These are phyloP conservation scores for Mycena rosella DNA, from an alignment of 768 basidiomycete genomes.

Conservation along the genomic window DNA sequence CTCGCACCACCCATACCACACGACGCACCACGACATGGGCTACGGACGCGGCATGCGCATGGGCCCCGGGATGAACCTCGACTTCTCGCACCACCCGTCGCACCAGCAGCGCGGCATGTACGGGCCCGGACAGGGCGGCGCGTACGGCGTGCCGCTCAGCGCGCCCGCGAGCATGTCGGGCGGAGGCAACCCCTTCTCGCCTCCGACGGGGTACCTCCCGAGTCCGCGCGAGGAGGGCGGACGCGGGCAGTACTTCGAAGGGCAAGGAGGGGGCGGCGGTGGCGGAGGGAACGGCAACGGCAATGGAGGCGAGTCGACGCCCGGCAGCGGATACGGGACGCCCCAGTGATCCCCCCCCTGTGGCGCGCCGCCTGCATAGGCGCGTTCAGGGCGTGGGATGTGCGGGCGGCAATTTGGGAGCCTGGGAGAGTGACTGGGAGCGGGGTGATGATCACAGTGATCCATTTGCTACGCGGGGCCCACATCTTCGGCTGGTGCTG, in stretches of 20 bases:
- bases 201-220: conserved; percentile 32
- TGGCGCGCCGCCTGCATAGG: neutral
- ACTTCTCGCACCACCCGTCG: conserved; percentile 47
- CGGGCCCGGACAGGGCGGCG: conserved; percentile 22
- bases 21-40: conserved; percentile 46
- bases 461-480: neutral
- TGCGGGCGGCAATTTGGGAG: neutral
- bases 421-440: conserved; percentile 2
- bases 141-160: conserved; percentile 36
- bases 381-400: conserved; percentile 4
- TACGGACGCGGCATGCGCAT: conserved; percentile 52
- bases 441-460: conserved; percentile 22
- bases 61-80: conserved; percentile 52
- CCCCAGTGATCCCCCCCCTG: conserved; percentile 49
- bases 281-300: conserved; percentile 18
- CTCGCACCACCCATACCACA: conserved; percentile 52
- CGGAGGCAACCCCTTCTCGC: conserved; percentile 30
- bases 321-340: conserved; percentile 62
- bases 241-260: conserved; percentile 32
- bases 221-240: conserved; percentile 35
- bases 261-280: conserved; percentile 10
- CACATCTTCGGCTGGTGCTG: conserved; percentile 3
- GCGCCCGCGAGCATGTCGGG: conserved; percentile 35
- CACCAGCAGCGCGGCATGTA: conserved; percentile 32
- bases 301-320: conserved; percentile 46